Evolutionary conservation across 1,284 basidiomycete species (phyloP), one percentile per base, ranked within the genome.

Genomic region (Megacollybia platyphylla): DNA sequence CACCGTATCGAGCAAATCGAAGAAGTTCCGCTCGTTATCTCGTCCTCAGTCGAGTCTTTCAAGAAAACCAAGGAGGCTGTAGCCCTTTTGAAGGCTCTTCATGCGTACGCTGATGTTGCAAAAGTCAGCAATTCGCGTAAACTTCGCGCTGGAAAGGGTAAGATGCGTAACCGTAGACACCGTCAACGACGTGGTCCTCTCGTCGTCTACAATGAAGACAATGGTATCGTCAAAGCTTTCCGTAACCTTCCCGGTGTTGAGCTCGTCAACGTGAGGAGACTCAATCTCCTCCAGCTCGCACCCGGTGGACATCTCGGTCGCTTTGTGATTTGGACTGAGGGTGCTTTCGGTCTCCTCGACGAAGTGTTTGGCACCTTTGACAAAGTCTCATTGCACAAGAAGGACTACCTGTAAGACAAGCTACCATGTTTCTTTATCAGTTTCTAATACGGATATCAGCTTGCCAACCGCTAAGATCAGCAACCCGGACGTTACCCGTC

Each of bases 321-420:
- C 52, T 98, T 99, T 72, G 76, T 97, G 64, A 96, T 99, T 76
- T 99, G 94, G 94, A 98, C 96, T 48, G 88, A 97, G 73, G 74
- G 76, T 59, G 96, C 96, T 39, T 97, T 98, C 67, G 76, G 71
- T 49, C 76, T 87, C 51, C 86, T 99, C 46, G 96, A 98, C 65
- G 84, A 88, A 55, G 81, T 98, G 55, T 99, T 90, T 64, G 94
- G 90, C 45, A 93, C 90, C 51, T 87, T 85, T 58, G 89, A 93
- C 57, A 88, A 81, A 68, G 73, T 72, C 18, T 77, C 90, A 13
- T 56, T 75, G 52, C 76, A 81, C 77, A 99, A 98, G 85, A 91
- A 91, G 68, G 87, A 93, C 61, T 96, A 92, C 71, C 54, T 81
- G 85, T 86, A 54, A 38, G 80, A 68, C 29, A 46, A 39, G 36